Evolutionary conservation across 345 rosid genomes (phyloP).

Genomic region (Gossypium stocksii): DNA sequence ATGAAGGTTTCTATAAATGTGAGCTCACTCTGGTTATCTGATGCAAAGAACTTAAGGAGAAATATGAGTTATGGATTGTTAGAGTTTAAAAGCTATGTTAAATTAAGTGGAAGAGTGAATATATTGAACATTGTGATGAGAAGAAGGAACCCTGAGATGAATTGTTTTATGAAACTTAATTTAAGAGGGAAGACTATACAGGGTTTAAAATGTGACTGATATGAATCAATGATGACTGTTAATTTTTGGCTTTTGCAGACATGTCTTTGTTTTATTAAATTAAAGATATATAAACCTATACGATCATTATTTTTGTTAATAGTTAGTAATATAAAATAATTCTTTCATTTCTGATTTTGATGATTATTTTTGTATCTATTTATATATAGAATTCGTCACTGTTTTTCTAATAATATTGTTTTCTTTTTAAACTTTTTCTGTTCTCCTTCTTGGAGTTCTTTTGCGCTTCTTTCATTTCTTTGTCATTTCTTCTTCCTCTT

Average conservation of each 20-base stretch:
- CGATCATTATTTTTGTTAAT: neutral
- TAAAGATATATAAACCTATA: neutral
- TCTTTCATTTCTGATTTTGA: too few relatives aligned
- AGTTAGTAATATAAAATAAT: too few relatives aligned
- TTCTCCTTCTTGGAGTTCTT: too few relatives aligned
- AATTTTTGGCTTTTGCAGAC: neutral
- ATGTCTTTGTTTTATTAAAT: neutral
- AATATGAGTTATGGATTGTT: constrained; percentile 35
- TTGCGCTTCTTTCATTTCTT: too few relatives aligned
- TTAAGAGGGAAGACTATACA: constrained; percentile 18
- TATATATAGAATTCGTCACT: too few relatives aligned
- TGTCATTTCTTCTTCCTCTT: too few relatives aligned
- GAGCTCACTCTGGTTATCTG: constrained; percentile 16
- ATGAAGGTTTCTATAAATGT: constrained; percentile 24
- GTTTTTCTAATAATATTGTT: too few relatives aligned
- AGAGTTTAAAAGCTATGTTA: constrained; percentile 27
- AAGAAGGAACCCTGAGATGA: constrained; percentile 32
- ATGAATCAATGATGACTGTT: neutral
- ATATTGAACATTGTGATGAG: constrained; percentile 26
- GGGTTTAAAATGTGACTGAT: constrained; percentile 27
- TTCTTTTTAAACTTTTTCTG: too few relatives aligned
- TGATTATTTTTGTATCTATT: too few relatives aligned
- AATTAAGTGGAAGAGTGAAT: constrained; percentile 35
- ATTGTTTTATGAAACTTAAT: constrained; percentile 35
- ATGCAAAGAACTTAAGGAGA: constrained; percentile 14